Conservation (phyloP, 768 basidiomycete species). For the Lepiota subincarnata region DNA sequence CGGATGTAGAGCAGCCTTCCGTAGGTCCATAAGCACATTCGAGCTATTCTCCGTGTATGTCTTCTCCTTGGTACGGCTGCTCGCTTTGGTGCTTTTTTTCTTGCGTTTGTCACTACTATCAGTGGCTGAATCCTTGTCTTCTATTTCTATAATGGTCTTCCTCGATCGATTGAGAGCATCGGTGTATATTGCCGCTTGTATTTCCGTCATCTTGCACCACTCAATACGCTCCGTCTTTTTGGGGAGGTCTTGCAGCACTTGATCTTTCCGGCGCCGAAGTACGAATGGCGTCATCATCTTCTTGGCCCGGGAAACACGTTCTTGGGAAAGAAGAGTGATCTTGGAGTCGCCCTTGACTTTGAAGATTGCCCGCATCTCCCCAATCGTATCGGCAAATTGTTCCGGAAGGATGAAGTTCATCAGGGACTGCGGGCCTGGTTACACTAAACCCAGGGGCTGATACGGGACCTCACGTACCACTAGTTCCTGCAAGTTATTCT, state of each 20-base stretch:
- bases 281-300: constrained; percentile 99
- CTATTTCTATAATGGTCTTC: constrained; percentile 64
- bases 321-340: constrained; percentile 82
- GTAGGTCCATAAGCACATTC: constrained; percentile 95
- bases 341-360: constrained; percentile 94
- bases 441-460: neutral
- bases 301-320: constrained; percentile 92
- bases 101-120: constrained; percentile 22
- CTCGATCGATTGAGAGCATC: constrained; percentile 83
- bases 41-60: constrained; percentile 75
- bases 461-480: constrained; percentile 53
- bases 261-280: constrained; percentile 92
- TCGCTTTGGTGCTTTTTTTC: constrained; percentile 42
- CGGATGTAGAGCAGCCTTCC: constrained; percentile 95
- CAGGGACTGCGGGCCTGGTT: constrained; percentile 62
- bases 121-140: constrained; percentile 18
- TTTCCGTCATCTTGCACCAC: constrained; percentile 88
- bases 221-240: constrained; percentile 90
- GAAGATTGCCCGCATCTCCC: constrained; percentile 88
- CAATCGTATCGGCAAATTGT: constrained; percentile 75
- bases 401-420: constrained; percentile 97
- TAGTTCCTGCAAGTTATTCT: constrained; percentile 86
- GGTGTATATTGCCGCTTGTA: constrained; percentile 80
- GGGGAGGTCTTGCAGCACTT: constrained; percentile 92
- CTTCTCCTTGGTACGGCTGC: constrained; percentile 53